Conservation (phyloP, 352 stramenopile species). For the Halophytophthora batemanensis region DNA sequence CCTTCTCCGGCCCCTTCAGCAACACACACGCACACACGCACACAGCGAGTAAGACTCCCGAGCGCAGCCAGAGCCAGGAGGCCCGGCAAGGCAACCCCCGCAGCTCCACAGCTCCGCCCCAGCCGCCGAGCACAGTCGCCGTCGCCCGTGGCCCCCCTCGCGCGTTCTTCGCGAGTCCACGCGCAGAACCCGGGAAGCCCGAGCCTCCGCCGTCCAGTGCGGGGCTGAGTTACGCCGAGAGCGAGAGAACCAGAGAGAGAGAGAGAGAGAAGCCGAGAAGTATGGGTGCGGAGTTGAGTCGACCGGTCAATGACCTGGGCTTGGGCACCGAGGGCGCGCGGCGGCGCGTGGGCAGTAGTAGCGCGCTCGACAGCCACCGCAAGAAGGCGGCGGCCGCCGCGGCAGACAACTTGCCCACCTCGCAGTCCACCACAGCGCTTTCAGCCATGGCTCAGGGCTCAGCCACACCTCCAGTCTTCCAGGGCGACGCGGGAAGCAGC, state of each 20-base stretch:
- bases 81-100: too few relatives aligned
- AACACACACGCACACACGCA: too few relatives aligned
- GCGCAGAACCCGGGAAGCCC: too few relatives aligned
- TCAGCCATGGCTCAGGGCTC: constrained; percentile 33
- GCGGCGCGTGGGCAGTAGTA: constrained; percentile 68
- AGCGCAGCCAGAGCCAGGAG: too few relatives aligned
- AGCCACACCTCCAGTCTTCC: background rate
- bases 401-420: constrained; percentile 36
- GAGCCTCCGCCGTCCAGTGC: too few relatives aligned
- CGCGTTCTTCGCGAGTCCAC: too few relatives aligned
- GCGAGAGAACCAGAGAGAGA: background rate
- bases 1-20: too few relatives aligned
- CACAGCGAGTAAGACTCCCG: too few relatives aligned
- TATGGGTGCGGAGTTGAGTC: constrained; percentile 77
- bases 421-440: constrained; percentile 55
- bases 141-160: too few relatives aligned
- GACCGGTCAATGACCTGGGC: constrained; percentile 28
- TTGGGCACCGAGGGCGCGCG: constrained; percentile 28
- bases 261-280: background rate
- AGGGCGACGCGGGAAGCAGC: background rate
- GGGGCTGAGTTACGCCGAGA: background rate
- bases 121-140: too few relatives aligned
- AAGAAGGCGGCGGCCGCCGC: constrained; percentile 19
- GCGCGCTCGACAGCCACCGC: constrained; percentile 47
- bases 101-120: too few relatives aligned